These are phyloP conservation scores for Tranzscheliella williamsii DNA, from an alignment of 1,284 basidiomycete genomes.

Conservation along the genomic window DNA sequence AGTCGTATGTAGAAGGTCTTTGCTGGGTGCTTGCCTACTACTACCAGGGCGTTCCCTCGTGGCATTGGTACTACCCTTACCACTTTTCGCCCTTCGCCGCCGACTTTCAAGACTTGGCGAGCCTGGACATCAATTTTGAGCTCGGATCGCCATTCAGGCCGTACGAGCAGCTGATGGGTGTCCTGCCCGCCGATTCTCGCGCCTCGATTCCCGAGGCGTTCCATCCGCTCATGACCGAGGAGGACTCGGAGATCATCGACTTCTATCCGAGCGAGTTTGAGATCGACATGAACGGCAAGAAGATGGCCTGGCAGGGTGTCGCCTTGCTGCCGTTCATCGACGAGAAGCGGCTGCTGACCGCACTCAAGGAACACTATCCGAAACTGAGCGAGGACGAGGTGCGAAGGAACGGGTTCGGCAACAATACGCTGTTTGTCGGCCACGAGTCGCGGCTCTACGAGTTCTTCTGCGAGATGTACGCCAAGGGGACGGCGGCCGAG, in stretches of 20 bases:
- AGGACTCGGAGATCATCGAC: slow-evolving; percentile 89
- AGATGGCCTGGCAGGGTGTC: slow-evolving; percentile 99
- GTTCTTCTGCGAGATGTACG: slow-evolving; percentile 81
- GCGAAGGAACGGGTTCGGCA: slow-evolving; percentile 81
- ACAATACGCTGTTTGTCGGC: slow-evolving; percentile 81
- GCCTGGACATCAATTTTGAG: slow-evolving; percentile 78
- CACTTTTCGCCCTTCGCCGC: slow-evolving; percentile 98
- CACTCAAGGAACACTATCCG: slow-evolving; percentile 76
- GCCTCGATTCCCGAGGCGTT: slow-evolving; percentile 83
- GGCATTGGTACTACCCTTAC: slow-evolving; percentile 99
- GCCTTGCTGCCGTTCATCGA: slow-evolving; percentile 96
- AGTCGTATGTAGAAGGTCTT: slow-evolving; percentile 86
- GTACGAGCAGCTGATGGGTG: slow-evolving; percentile 96
- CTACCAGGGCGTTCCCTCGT: slow-evolving; percentile 92
- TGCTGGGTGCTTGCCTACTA: slow-evolving; percentile 97
- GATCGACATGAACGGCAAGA: slow-evolving; percentile 99
- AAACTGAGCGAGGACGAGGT: slow-evolving; percentile 80
- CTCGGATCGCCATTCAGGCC: slow-evolving; percentile 89
- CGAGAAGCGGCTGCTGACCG: slow-evolving; percentile 70
- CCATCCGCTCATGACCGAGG: slow-evolving; percentile 84
- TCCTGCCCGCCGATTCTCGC: slow-evolving; percentile 90
- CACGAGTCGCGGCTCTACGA: slow-evolving; percentile 84
- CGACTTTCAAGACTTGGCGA: slow-evolving; percentile 77
- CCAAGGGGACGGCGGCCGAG: slow-evolving; percentile 65
- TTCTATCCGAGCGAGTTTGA: slow-evolving; percentile 92